Base-by-base conservation (phyloP, 192 early-diverging fungal species). In the Dissophora ornata region DNA sequence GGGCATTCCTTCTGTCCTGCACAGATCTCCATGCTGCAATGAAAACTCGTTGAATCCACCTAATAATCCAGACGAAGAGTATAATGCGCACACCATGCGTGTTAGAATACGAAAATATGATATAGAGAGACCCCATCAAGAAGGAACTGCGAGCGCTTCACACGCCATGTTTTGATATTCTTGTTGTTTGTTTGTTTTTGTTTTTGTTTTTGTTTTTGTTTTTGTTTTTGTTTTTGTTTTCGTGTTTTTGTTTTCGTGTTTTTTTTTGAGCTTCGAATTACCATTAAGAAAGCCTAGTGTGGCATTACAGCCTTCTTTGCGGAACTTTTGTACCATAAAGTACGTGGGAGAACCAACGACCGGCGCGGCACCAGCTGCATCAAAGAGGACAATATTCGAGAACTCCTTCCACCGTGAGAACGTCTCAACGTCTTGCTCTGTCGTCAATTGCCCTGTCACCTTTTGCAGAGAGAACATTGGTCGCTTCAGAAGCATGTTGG, bases 401-500 rank as follows among this genome's bases (percentile, higher is more conserved):
- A 68, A 86, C 19, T 69, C 57, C 29, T 80, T 69, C 91, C 91
- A 91, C 18, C 68, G 52, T 0, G 80, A 64, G n/a, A 88, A 75
- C n/a, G 68, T 57, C 8, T 79, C 64, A 30, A 71, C 79, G 44
- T 88, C 84, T 8, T 62, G 59, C 12, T 90, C 87, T 22, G 80
- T 68, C 3, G 84, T 84, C 45, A 91, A 73, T 26, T 86, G 83
- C 53, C 80, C 82, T 33, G 83, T 80, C 55, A 94, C 71, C 64
- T 85, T 86, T 52, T 92, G 88, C 13, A 90, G 73, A 1, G 88
- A 84, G 59, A 86, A 90, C 16, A 84, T 85, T 45, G 80, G 68
- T 50, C 93, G 78, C 61, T 88, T 89, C 40, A 94, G 79, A 32
- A 96, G 83, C 19, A 91, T 94, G 16, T 86, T 90, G 24, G 94